These are phyloP conservation scores for Phaeolepiota aurea DNA, from an alignment of 768 basidiomycete genomes.

Conservation along the genomic window DNA sequence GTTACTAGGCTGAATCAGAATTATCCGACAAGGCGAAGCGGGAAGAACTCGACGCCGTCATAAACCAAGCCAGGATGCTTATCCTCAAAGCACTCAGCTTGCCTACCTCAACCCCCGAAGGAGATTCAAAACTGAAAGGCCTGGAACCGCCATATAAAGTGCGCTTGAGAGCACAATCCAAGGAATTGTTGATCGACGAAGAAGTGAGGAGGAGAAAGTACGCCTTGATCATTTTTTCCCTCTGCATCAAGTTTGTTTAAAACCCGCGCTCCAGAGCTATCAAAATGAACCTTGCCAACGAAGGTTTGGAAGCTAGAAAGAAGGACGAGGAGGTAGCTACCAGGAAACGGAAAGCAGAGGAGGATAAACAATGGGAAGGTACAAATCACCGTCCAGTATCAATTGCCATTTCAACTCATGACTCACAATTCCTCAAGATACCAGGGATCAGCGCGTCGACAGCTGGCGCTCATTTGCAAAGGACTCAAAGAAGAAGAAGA, in stretches of 20 bases:
- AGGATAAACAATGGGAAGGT: conserved; percentile 91
- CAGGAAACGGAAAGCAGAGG: conserved; percentile 82
- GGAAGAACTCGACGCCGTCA: conserved; percentile 73
- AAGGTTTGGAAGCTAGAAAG: conserved; percentile 87
- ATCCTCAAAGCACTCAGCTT: conserved; percentile 59
- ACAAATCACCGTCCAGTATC: conserved; percentile 8
- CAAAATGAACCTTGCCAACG: conserved; percentile 88
- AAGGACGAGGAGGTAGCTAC: conserved; percentile 78
- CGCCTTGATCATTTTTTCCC: conserved; percentile 16
- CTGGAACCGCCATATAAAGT: conserved; percentile 58
- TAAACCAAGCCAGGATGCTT: conserved; percentile 62
- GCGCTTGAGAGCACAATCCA: conserved; percentile 62
- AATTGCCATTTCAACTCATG: not conserved
- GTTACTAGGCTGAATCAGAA: conserved; percentile 70
- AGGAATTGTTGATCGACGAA: conserved; percentile 85
- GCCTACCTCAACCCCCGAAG: conserved; percentile 48
- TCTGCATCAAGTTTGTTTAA: conserved; percentile 3
- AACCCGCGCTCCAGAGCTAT: conserved; percentile 49
- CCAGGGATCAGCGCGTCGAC: conserved; percentile 73
- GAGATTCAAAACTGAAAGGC: conserved; percentile 49
- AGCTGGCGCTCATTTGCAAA: conserved; percentile 75
- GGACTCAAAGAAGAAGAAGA: conserved; percentile 77
- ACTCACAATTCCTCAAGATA: conserved; percentile 31
- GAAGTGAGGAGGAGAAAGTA: conserved; percentile 81
- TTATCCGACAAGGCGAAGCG: conserved; percentile 73